Conservation (phyloP, 208 protist genomes). For the Dictyostelium gargantuum region DNA sequence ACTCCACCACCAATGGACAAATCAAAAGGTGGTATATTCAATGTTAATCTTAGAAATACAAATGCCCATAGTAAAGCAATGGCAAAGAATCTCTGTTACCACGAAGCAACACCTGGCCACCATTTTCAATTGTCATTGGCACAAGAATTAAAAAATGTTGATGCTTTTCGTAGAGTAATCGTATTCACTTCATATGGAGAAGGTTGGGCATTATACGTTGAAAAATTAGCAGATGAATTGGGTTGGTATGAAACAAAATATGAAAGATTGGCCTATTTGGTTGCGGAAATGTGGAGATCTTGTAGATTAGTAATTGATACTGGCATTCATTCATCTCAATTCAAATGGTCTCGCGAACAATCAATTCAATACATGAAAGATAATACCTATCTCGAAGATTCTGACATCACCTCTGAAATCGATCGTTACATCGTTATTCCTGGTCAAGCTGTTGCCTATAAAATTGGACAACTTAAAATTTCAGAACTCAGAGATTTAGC, state of each 20-base stretch:
- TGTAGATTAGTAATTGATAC: conserved; percentile 66
- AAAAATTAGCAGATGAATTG: not conserved
- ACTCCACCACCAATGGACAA: conserved; percentile 27
- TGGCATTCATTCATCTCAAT: conserved; percentile 53
- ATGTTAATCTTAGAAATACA: conserved; percentile 44
- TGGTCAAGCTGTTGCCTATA: conserved; percentile 68
- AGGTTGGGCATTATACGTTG: conserved; percentile 68
- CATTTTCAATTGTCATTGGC: conserved; percentile 41
- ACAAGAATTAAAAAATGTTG: conserved; percentile 20
- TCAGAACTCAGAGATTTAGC: conserved; percentile 30
- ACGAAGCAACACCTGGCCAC: conserved; percentile 63
- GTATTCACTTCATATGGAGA: conserved; percentile 58
- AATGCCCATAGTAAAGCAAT: not conserved
- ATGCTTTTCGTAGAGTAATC: conserved; percentile 4
- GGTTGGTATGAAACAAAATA: conserved; percentile 34
- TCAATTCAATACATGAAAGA: conserved; percentile 61
- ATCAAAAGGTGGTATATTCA: conserved; percentile 23
- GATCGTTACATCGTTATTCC: conserved; percentile 72
- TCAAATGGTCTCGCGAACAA: conserved; percentile 60
- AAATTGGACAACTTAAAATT: conserved; percentile 69
- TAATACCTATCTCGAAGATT: not conserved
- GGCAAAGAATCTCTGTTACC: conserved; percentile 19
- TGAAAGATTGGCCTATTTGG: conserved; percentile 21
- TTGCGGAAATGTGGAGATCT: conserved; percentile 38
- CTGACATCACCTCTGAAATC: conserved; percentile 46